Conservation (phyloP, 345 rosid species). For the Corchorus olitorius region DNA sequence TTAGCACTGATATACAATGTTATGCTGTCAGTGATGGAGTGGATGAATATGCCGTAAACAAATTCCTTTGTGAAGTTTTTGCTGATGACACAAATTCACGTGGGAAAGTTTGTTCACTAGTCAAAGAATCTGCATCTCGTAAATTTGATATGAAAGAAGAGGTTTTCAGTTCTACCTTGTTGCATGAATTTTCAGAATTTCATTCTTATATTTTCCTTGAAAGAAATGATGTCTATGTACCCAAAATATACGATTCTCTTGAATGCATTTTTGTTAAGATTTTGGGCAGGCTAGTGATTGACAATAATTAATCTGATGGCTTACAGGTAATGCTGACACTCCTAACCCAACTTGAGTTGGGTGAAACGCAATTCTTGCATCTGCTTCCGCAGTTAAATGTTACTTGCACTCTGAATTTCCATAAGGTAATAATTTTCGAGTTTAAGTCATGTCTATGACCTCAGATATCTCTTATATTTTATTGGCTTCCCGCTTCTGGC, state of each 20-base stretch:
- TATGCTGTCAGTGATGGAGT: constrained; percentile 79
- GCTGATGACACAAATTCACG: constrained; percentile 39
- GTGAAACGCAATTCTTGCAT: constrained; percentile 73
- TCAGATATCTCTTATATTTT: constrained; percentile 4
- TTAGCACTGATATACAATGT: constrained; percentile 20
- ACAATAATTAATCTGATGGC: neutral
- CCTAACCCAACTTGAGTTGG: constrained; percentile 88
- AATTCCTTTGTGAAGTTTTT: constrained; percentile 77
- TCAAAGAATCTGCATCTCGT: constrained; percentile 75
- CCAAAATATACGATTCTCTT: constrained; percentile 1
- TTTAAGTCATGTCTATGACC: neutral
- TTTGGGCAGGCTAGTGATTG: neutral
- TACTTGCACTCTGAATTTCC: constrained; percentile 84
- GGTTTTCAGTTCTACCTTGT: constrained; percentile 41
- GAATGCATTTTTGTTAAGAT: constrained; percentile 9
- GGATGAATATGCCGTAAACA: constrained; percentile 87
- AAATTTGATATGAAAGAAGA: constrained; percentile 93
- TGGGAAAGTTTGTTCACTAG: constrained; percentile 61
- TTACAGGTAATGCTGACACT: constrained; percentile 89
- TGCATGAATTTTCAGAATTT: constrained; percentile 17
- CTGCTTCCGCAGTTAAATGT: constrained; percentile 72
- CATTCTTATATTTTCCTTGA: neutral
- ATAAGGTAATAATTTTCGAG: constrained; percentile 58
- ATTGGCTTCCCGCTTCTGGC: constrained; percentile 12
- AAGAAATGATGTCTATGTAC: neutral